Conservation (phyloP, 2,329 filamentous ascomycete genomes). For the Fusarium staphyleae region DNA sequence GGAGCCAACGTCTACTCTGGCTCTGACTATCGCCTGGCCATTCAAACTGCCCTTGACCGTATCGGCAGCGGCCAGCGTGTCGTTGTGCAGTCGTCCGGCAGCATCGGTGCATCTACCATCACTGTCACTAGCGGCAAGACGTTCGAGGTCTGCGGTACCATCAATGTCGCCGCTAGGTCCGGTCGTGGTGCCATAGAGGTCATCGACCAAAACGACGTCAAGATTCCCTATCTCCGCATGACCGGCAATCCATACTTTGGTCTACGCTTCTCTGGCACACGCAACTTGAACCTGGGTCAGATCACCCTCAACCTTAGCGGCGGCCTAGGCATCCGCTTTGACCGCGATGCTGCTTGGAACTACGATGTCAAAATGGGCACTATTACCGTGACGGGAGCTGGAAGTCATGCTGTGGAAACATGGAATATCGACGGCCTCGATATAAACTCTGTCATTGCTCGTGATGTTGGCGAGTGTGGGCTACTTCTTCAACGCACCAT, state of each 20-base stretch:
- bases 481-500: constrained; percentile 60
- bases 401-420: constrained; percentile 64
- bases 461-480: constrained; percentile 61
- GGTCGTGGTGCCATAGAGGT: constrained; percentile 63
- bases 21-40: constrained; percentile 60
- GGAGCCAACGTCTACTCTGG: constrained; percentile 58
- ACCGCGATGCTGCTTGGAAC: constrained; percentile 61
- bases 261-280: constrained; percentile 61
- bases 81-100: constrained; percentile 61
- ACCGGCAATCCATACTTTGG: constrained; percentile 66
- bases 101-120: constrained; percentile 61
- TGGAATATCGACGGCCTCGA: constrained; percentile 65
- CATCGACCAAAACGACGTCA: constrained; percentile 54
- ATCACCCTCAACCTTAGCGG: constrained; percentile 63
- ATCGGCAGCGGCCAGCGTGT: constrained; percentile 60
- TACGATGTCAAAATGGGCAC: constrained; percentile 61
- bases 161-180: constrained; percentile 52
- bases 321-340: constrained; percentile 64
- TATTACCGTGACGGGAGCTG: constrained; percentile 59
- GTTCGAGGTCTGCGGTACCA: constrained; percentile 66
- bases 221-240: constrained; percentile 64
- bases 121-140: constrained; percentile 60
- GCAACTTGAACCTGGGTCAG: constrained; percentile 55
- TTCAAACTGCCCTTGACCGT: constrained; percentile 61
- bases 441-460: constrained; percentile 61